Evolutionary conservation across 148 eudicot species (phyloP).

Genomic region (Talinum fruticosum): DNA sequence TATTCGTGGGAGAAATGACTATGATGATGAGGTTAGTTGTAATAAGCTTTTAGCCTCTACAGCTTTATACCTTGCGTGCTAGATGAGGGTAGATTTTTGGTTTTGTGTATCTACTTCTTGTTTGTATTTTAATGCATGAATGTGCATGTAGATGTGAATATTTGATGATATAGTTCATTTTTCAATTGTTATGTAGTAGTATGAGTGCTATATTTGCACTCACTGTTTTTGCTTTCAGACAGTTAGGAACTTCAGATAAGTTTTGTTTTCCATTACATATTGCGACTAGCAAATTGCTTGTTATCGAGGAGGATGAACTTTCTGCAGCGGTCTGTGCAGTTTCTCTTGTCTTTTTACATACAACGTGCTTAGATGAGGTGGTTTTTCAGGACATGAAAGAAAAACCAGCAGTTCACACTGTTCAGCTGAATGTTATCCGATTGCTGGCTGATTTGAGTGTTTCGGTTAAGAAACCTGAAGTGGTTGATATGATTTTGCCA

Average conservation of each 20-base stretch:
- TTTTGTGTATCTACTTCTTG: neutral
- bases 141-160: neutral
- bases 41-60: neutral
- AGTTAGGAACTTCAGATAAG: neutral
- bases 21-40: conserved; percentile 80
- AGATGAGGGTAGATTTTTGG: neutral
- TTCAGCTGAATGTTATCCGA: conserved; percentile 82
- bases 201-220: neutral
- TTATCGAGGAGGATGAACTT: neutral
- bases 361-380: neutral
- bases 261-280: neutral
- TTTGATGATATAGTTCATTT: neutral
- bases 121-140: neutral
- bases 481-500: conserved; percentile 90
- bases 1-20: conserved; percentile 82
- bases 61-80: neutral
- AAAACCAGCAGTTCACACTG: conserved; percentile 59
- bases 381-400: conserved; percentile 63
- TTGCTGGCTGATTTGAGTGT: conserved; percentile 84
- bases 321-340: neutral
- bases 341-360: neutral
- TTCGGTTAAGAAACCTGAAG: conserved; percentile 78
- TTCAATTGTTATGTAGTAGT: neutral
- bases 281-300: neutral
- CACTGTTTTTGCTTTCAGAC: neutral